These are phyloP conservation scores for Apium graveolens DNA, from an alignment of 129 eudicot genomes.

Conservation along the genomic window DNA sequence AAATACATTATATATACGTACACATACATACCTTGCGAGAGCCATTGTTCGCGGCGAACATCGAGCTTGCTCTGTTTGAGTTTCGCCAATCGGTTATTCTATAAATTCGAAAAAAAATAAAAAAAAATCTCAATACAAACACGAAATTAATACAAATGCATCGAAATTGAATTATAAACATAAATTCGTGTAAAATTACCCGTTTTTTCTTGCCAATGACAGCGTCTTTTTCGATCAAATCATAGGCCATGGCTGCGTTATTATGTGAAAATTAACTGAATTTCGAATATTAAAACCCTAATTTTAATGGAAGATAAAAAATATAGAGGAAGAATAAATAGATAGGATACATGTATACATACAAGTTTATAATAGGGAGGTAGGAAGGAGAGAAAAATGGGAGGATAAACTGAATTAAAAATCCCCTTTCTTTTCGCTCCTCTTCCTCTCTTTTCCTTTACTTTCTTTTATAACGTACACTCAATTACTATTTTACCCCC, in stretches of 20 bases:
- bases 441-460: not conserved
- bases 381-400: not conserved
- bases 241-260: conserved; percentile 20
- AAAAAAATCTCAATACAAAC: not conserved
- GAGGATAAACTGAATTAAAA: conserved; percentile 1
- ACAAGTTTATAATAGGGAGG: not conserved
- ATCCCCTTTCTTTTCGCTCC: conserved; percentile 6
- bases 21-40: conserved; percentile 28
- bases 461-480: not conserved
- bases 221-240: conserved; percentile 9
- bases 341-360: not conserved
- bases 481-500: not conserved
- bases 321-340: not conserved
- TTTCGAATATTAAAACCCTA: not conserved
- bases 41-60: conserved; percentile 35
- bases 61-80: conserved; percentile 33
- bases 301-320: not conserved
- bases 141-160: not conserved
- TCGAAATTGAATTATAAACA: too few species aligned
- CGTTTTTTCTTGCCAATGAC: conserved; percentile 11
- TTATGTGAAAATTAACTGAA: too few species aligned
- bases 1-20: not conserved
- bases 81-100: conserved; percentile 28
- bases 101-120: not conserved
- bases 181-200: not conserved